A percentile compares a stretch with the other conserved stretches of the same genome.
Evolutionary conservation across 2,329 filamentous ascomycete genomes (phyloP).

Genomic region (Pseudocercospora eumusae): DNA sequence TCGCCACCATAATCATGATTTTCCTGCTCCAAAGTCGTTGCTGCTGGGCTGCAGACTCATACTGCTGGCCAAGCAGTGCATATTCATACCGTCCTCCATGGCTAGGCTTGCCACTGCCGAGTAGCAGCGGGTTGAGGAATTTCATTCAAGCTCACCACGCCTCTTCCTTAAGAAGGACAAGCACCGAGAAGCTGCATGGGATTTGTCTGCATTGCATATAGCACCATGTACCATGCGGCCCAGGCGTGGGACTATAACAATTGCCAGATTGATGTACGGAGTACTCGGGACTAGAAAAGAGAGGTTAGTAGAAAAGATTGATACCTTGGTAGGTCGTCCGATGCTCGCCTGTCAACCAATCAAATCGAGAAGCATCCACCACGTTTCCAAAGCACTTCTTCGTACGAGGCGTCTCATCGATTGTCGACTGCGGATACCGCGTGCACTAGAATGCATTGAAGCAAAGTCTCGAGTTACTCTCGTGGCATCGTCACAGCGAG

Average conservation of each 20-base stretch:
- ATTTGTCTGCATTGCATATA: constrained; percentile 3
- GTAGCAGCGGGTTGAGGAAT: constrained; percentile 5
- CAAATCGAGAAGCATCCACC: neutral
- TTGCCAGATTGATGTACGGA: neutral
- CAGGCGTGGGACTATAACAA: neutral
- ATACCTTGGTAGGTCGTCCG: no score
- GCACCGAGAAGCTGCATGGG: neutral
- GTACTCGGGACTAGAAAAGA: no score
- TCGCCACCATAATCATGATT: constrained; percentile 15
- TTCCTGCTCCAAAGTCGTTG: constrained; percentile 10
- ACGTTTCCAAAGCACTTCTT: neutral
- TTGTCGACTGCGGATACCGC: neutral
- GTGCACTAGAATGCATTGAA: neutral
- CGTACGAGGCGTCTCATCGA: neutral
- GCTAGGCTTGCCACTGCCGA: constrained; percentile 6
- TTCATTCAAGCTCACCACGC: constrained; percentile 7
- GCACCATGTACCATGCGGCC: neutral
- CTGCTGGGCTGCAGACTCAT: constrained; percentile 3
- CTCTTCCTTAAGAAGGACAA: constrained; percentile 1
- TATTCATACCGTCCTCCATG: constrained; percentile 15
- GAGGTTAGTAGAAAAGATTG: no score
- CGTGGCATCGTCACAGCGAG: neutral
- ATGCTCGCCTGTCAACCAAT: neutral
- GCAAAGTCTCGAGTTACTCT: neutral
- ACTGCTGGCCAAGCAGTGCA: neutral